Conservation (phyloP, 352 stramenopile genomes). For the Halophytophthora batemanensis region DNA sequence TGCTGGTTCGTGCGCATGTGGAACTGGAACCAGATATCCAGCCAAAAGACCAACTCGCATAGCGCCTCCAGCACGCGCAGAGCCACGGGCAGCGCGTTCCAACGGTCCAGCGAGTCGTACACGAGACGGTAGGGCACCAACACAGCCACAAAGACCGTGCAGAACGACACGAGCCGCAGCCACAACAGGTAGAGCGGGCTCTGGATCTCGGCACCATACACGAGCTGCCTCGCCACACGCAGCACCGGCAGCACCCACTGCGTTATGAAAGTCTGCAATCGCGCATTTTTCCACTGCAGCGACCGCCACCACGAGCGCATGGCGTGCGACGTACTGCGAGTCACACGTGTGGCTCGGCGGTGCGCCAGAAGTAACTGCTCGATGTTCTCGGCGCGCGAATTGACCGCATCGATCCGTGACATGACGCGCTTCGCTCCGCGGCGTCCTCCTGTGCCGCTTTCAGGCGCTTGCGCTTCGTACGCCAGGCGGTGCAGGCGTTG, state of each 20-base stretch:
- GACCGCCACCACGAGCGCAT: constrained; percentile 17
- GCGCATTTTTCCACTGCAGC: constrained; percentile 15
- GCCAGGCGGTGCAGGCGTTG: constrained; percentile 43
- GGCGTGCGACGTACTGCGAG: constrained; percentile 3
- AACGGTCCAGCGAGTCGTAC: constrained; percentile 51
- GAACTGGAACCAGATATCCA: constrained; percentile 65
- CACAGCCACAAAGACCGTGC: constrained; percentile 47
- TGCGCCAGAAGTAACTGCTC: constrained; percentile 44
- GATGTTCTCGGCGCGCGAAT: constrained; percentile 44
- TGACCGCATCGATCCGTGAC: constrained; percentile 47
- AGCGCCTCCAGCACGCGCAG: constrained; percentile 30
- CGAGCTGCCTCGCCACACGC: constrained; percentile 19
- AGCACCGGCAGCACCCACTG: constrained; percentile 7
- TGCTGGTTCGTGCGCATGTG: constrained; percentile 41
- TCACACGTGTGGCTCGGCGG: constrained; percentile 10
- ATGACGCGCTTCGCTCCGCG: constrained; percentile 16
- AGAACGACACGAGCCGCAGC: constrained; percentile 41
- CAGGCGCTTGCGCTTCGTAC: constrained; percentile 31
- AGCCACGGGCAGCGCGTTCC: constrained; percentile 33
- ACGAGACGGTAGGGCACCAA: constrained; percentile 50
- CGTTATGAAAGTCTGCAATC: constrained; percentile 1
- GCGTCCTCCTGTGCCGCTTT: constrained; percentile 13
- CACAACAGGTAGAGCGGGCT: constrained; percentile 52
- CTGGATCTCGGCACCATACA: constrained; percentile 50
- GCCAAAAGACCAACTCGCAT: constrained; percentile 48